phyloP scores from a whole-genome alignment of 768 basidiomycete genomes.

The Gyrodon lividus region DNA sequence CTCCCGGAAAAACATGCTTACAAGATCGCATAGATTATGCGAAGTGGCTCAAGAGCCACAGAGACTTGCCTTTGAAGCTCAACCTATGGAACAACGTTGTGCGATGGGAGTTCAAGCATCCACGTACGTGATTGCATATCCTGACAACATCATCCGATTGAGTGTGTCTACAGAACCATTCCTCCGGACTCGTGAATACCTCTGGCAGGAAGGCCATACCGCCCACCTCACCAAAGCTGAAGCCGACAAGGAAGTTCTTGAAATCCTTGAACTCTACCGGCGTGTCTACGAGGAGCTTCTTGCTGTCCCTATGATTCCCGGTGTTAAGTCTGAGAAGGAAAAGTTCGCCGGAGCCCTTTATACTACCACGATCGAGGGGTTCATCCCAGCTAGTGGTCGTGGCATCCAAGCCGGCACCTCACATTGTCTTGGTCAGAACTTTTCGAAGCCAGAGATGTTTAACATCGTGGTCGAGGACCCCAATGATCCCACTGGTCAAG shows the following conservation, averaged over 20 bases:
- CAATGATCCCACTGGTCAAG: slow-evolving; percentile 59
- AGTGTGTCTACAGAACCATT: slow-evolving; percentile 70
- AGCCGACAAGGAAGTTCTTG: slow-evolving; percentile 86
- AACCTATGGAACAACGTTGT: slow-evolving; percentile 99
- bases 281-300: slow-evolving; percentile 95
- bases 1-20: slow-evolving; percentile 1
- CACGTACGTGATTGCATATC: slow-evolving; percentile 55
- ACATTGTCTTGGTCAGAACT: slow-evolving; percentile 98
- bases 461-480: slow-evolving; percentile 97
- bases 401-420: slow-evolving; percentile 99
- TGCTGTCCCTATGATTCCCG: slow-evolving; percentile 95
- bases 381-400: slow-evolving; percentile 94
- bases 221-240: slow-evolving; percentile 87
- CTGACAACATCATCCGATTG: not conserved
- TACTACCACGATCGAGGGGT: slow-evolving; percentile 97
- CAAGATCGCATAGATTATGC: slow-evolving; percentile 70
- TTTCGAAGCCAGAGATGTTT: slow-evolving; percentile 95
- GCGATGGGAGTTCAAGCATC: slow-evolving; percentile 99
- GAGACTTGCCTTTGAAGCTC: slow-evolving; percentile 93
- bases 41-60: slow-evolving; percentile 97
- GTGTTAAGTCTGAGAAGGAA: slow-evolving; percentile 98
- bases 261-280: slow-evolving; percentile 95
- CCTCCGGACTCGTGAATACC: slow-evolving; percentile 97
- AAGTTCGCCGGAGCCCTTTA: slow-evolving; percentile 98
- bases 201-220: slow-evolving; percentile 99